phyloP scores from a whole-genome alignment of 2,329 filamentous ascomycete genomes.

The Nannizzia gypsea region DNA sequence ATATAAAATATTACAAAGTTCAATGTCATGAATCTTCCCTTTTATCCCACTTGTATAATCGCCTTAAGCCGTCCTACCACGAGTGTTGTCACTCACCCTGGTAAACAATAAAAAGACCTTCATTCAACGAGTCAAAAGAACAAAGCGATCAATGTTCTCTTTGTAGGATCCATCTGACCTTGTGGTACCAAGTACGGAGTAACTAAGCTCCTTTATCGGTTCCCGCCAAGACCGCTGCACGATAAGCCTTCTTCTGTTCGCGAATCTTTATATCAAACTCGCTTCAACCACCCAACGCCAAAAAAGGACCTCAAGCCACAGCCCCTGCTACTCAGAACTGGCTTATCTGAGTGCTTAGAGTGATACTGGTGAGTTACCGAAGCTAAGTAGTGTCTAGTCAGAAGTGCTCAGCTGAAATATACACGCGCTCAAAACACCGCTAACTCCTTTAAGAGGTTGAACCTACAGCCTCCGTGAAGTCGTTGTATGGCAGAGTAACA shows the following conservation, averaged over 20 bases:
- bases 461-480: not conserved
- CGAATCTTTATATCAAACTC: not conserved
- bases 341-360: not conserved
- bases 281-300: not conserved
- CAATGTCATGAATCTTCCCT: no score
- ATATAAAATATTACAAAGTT: not conserved
- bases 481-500: not conserved
- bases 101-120: not conserved
- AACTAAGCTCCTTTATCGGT: not conserved
- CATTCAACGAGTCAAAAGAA: not conserved
- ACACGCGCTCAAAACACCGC: not conserved
- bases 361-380: not conserved
- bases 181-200: no score
- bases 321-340: not conserved
- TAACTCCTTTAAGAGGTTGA: not conserved
- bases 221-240: not conserved
- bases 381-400: not conserved
- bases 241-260: not conserved
- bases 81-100: no score
- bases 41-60: no score
- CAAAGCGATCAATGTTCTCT: not conserved
- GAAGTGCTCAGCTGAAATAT: not conserved
- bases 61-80: no score
- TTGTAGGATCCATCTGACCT: not conserved
- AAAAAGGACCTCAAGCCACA: not conserved